Conservation (phyloP, 805 yeast species). For the Candida nitratophila region DNA sequence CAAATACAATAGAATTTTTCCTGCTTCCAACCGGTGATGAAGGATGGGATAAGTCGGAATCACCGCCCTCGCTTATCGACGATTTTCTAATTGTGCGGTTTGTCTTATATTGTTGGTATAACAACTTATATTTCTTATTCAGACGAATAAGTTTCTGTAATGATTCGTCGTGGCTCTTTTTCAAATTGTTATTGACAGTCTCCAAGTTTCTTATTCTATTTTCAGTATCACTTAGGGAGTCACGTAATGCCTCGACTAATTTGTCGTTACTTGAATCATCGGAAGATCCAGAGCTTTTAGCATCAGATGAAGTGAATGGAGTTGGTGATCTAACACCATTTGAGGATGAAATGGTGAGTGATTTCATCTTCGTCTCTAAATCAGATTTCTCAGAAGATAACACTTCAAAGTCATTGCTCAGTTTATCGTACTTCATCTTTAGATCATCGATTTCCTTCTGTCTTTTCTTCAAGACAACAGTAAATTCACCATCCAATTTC, state of each 20-base stretch:
- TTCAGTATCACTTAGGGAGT: constrained; percentile 44
- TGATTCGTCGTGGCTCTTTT: constrained; percentile 59
- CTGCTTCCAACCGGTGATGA: constrained; percentile 18
- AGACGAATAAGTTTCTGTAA: constrained; percentile 59
- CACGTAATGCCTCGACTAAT: constrained; percentile 38
- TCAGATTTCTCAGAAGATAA: constrained; percentile 4
- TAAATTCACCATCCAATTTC: constrained; percentile 47
- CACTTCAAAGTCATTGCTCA: constrained; percentile 15
- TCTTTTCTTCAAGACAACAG: constrained; percentile 42
- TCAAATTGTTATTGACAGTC: constrained; percentile 42
- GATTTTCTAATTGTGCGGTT: constrained; percentile 17
- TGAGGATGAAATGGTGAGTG: neutral
- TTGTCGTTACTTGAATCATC: constrained; percentile 1
- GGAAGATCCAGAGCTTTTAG: neutral
- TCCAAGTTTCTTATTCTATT: constrained; percentile 51
- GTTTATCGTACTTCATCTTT: constrained; percentile 35
- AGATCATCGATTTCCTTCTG: constrained; percentile 63
- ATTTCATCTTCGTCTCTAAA: neutral
- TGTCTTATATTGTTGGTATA: constrained; percentile 52
- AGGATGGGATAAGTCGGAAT: constrained; percentile 10
- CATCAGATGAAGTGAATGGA: neutral
- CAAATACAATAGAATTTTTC: constrained; percentile 13
- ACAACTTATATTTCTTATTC: constrained; percentile 59
- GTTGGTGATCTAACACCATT: neutral
- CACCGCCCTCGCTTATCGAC: constrained; percentile 6